Conservation (phyloP, 2,329 filamentous ascomycete genomes). For the Didymella lethalis region DNA sequence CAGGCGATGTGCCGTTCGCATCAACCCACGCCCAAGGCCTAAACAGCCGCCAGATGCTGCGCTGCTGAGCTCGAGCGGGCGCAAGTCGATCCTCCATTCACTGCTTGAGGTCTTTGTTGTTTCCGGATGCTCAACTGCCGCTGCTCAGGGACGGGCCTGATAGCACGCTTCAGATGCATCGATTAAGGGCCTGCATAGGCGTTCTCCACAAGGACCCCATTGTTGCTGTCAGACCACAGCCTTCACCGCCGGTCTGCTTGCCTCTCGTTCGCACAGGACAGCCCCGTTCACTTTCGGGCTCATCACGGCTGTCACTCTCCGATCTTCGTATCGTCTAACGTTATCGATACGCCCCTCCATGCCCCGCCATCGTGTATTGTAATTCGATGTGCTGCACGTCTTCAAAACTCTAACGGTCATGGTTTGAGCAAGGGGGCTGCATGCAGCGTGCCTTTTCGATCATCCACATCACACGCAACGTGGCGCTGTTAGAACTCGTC, state of each 20-base stretch:
- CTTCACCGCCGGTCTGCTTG: constrained; percentile 20
- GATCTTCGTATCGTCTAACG: constrained; percentile 8
- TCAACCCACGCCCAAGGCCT: constrained; percentile 6
- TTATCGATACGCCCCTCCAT: constrained; percentile 25
- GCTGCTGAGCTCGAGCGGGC: constrained; percentile 9
- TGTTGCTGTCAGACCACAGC: constrained; percentile 21
- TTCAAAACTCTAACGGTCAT: constrained; percentile 14
- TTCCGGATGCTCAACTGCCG: constrained; percentile 15
- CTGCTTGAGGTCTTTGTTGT: constrained; percentile 4
- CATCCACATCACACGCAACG: constrained; percentile 21
- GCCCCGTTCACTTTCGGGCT: constrained; percentile 13
- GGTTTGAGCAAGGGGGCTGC: constrained; percentile 20
- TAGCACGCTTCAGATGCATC: constrained; percentile 13
- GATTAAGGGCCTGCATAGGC: constrained; percentile 21
- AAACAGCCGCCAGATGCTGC: constrained; percentile 8
- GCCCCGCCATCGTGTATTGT: constrained; percentile 8
- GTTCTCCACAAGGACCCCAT: constrained; percentile 19
- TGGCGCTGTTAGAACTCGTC: constrained; percentile 16
- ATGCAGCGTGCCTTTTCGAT: constrained; percentile 12
- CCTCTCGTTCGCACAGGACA: constrained; percentile 10
- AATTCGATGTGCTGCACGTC: constrained; percentile 11
- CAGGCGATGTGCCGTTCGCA: constrained; percentile 7
- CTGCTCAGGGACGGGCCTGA: constrained; percentile 10
- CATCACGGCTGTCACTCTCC: constrained; percentile 13
- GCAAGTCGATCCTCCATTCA: constrained; percentile 9